Conservation (phyloP, 441 rosid genomes). For the Erodium trifolium region DNA sequence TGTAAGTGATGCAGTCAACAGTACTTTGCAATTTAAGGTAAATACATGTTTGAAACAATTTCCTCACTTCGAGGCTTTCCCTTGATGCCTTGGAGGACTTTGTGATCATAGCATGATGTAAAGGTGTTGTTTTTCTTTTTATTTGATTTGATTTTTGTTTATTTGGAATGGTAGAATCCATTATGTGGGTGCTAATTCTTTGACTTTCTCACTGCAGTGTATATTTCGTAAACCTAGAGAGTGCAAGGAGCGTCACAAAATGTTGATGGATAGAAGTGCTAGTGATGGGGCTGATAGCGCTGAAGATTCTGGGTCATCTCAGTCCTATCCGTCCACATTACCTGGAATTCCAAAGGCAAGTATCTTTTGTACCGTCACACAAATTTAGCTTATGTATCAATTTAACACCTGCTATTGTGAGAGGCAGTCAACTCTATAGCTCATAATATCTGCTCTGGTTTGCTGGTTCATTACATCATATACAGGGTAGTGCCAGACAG, state of each 20-base stretch:
- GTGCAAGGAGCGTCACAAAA: constrained; percentile 29
- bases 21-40: constrained; percentile 54
- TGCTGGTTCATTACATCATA: constrained; percentile 24
- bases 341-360: constrained; percentile 99
- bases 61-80: neutral
- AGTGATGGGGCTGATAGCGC: constrained; percentile 99
- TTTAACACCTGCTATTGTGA: constrained; percentile 9
- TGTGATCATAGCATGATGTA: neutral
- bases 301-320: constrained; percentile 98
- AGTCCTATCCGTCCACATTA: constrained; percentile 96
- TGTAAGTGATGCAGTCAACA: no score
- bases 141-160: neutral
- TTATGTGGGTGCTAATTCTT: constrained; percentile 11
- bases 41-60: constrained; percentile 16
- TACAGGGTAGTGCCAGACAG: constrained; percentile 58
- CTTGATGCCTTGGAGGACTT: constrained; percentile 10
- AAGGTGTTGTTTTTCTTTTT: constrained; percentile 4
- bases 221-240: constrained; percentile 83
- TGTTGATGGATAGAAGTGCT: constrained; percentile 76
- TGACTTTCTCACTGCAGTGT: constrained; percentile 42
- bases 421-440: constrained; percentile 19
- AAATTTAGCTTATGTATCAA: neutral
- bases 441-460: constrained; percentile 21
- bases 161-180: neutral
- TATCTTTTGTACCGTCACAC: constrained; percentile 9